A percentile compares a stretch with the other conserved stretches of the same genome.
Conservation (phyloP, 2,329 filamentous ascomycete species). For the Colletotrichum sp. region DNA sequence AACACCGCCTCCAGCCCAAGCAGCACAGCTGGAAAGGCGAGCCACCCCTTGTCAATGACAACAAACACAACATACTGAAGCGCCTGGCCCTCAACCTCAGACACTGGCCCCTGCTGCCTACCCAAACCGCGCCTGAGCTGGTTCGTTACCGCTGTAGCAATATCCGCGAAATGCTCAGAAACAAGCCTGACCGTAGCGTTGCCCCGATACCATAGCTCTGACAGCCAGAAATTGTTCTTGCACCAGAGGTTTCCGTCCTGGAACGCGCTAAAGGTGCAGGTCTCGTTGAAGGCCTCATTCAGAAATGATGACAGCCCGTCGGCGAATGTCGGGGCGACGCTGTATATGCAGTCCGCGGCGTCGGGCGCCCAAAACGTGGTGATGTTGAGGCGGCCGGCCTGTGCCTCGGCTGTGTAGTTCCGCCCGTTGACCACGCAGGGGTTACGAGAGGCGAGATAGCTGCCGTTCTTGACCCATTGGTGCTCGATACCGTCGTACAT, state of each 20-base stretch:
- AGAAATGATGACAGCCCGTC: not conserved
- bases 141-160: not conserved
- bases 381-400: not conserved
- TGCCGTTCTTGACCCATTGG: not conserved
- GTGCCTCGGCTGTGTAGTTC: not conserved
- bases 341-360: not conserved
- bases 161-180: not conserved
- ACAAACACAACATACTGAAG: not conserved
- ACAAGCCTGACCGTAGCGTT: not conserved
- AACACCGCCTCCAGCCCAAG: not conserved
- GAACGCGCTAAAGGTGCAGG: not conserved
- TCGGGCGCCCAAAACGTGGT: not conserved
- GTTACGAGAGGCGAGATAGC: not conserved
- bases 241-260: not conserved
- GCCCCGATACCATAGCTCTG: not conserved
- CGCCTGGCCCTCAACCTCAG: not conserved
- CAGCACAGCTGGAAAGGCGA: not conserved
- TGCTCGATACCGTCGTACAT: not conserved
- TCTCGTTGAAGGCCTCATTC: not conserved
- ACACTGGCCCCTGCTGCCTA: fast-evolving
- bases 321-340: not conserved
- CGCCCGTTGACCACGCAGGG: not conserved
- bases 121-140: not conserved
- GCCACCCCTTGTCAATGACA: not conserved
- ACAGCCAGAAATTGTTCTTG: not conserved